A percentile compares a stretch with the other conserved stretches of the same genome.
Evolutionary conservation across 257 asterid species (phyloP).

Genomic region (Forsythia viridissima): DNA sequence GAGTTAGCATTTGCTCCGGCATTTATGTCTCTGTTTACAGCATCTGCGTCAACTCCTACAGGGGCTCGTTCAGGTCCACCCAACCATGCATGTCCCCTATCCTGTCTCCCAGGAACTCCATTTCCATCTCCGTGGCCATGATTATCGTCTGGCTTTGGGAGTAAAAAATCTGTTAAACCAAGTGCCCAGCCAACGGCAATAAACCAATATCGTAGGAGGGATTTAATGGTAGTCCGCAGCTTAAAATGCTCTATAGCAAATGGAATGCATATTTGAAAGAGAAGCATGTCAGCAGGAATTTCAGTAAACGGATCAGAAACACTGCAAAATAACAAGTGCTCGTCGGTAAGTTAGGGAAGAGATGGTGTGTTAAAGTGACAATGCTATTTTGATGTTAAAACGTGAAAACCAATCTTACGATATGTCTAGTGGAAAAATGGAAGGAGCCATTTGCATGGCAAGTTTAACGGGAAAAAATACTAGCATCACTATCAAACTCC

Average conservation of each 20-base stretch:
- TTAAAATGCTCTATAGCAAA: conserved; percentile 97
- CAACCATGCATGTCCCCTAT: conserved; percentile 58
- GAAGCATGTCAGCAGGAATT: conserved; percentile 98
- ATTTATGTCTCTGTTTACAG: conserved; percentile 57
- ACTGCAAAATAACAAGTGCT: conserved; percentile 43
- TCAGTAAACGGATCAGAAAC: conserved; percentile 98
- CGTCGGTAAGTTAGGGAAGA: conserved; percentile 11
- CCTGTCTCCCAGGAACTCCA: conserved; percentile 69
- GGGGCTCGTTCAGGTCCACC: conserved; percentile 60
- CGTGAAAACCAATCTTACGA: conserved; percentile 62
- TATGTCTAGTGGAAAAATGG: conserved; percentile 92
- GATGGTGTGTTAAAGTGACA: background rate
- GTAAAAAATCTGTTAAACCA: conserved; percentile 82
- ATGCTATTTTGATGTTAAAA: background rate
- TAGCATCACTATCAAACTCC: conserved; percentile 96
- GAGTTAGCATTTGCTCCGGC: conserved; percentile 40
- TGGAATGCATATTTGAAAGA: conserved; percentile 97
- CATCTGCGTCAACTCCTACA: conserved; percentile 51
- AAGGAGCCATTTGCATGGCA: conserved; percentile 86
- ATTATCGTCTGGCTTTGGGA: conserved; percentile 86
- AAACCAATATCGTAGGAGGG: conserved; percentile 93
- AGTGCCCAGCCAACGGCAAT: conserved; percentile 97
- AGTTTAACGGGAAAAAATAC: conserved; percentile 96
- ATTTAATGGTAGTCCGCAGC: conserved; percentile 83
- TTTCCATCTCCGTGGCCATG: conserved; percentile 76